Conservation (phyloP, 768 basidiomycete species). For the Phaffia tasmanica region DNA sequence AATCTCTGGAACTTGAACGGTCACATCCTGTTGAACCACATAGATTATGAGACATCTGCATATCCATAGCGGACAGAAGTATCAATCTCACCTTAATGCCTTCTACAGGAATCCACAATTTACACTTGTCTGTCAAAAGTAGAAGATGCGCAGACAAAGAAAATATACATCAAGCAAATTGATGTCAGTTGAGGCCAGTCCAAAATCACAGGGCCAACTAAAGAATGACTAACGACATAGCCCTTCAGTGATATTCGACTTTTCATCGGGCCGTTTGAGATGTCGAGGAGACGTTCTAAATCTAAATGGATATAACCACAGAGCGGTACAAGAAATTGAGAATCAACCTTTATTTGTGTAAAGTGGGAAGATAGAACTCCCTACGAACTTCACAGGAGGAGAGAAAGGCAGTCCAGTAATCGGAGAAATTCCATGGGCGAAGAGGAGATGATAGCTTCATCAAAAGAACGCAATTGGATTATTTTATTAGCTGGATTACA, state of each 20-base stretch:
- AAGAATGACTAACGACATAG: no score
- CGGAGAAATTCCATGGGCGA: conserved; percentile 51
- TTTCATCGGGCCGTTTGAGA: no score
- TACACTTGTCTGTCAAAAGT: conserved; percentile 46
- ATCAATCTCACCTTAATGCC: conserved; percentile 53
- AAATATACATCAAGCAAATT: no score
- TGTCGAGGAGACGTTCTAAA: no score
- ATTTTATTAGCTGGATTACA: background rate
- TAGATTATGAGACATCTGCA: background rate
- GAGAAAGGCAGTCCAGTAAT: conserved; percentile 60
- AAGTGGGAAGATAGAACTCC: no score
- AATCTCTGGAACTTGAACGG: conserved; percentile 17
- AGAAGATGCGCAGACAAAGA: no score
- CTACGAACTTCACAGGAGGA: conserved; percentile 52
- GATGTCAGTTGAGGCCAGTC: no score
- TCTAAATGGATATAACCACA: no score
- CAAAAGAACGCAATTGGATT: background rate
- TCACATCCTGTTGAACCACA: background rate
- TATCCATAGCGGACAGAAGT: background rate
- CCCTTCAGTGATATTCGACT: no score
- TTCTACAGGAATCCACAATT: conserved; percentile 59
- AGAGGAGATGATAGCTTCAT: conserved; percentile 19
- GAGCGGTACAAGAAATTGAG: no score
- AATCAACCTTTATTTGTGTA: no score
- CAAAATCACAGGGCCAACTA: no score